Evolutionary conservation across 305 asterid species (phyloP), one percentile per base, ranked within the genome.

Genomic region (Fraxinus sp.): DNA sequence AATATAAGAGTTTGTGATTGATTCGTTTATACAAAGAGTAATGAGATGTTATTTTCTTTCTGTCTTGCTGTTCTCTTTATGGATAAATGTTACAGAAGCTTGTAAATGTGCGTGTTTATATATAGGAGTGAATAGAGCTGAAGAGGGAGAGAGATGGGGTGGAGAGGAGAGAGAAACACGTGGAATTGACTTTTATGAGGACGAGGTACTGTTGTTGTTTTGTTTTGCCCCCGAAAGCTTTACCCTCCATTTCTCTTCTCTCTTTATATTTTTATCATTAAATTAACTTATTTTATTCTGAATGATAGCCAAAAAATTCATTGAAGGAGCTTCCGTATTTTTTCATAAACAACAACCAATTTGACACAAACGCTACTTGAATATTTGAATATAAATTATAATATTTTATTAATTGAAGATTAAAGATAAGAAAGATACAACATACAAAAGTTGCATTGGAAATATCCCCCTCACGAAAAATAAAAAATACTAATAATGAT

Each of bases 111-210:
- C 26, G 49, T 78, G 70, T 26, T 5, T 77, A 39, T 85, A 55
- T 82, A 77, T 85, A 79, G 64, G 24, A 55, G 83, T 81, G 71
- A 77, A 85, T 68, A 10, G 43, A 35, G 59, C 81, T 77, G 26
- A 10, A 26, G 73, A 10, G 32, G 36, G 71, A 30, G 1, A 33
- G 43, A 28, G 18, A 52, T 11, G 9, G 22, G 39, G 32, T 2
- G 43, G 16, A 83, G 22, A 84, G 35, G 75, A 9, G 49, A 74
- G 71, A 28, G 83, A 35, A 79, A 86, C 87, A 85, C 89, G 92
- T 86, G 92, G 85, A 86, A 78, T 80, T 80, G 89, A 86, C 90
- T 82, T 82, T 62, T 83, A n/a, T 33, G 81, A 35, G 71, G 71
- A 72, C 78, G 78, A 81, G 74, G 83, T 83, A 75, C 73, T 39